Evolutionary conservation across 345 rosid genomes (phyloP).

Genomic region (Camelina laxa): DNA sequence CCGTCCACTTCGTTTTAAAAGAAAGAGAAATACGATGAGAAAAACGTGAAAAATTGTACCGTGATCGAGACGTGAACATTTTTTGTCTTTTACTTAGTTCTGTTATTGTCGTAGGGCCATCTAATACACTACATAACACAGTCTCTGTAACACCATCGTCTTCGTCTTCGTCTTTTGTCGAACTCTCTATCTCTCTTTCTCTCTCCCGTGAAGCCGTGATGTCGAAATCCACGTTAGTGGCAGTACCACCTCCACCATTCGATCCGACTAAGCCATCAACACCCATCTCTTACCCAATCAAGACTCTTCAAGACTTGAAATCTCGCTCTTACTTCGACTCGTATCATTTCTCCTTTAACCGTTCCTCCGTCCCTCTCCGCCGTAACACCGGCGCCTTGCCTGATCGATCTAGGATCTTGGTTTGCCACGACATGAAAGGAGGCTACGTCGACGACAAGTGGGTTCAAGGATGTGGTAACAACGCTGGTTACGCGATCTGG

Average conservation of each 20-base stretch:
- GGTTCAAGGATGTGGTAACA: slow-evolving; percentile 78
- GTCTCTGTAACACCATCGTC: slow-evolving; percentile 1
- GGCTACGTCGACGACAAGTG: slow-evolving; percentile 80
- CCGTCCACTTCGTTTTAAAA: too few species aligned
- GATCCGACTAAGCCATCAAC: slow-evolving; percentile 58
- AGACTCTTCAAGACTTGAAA: slow-evolving; percentile 66
- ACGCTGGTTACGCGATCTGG: slow-evolving; percentile 67
- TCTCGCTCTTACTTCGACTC: slow-evolving; percentile 72
- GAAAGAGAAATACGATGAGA: too few species aligned
- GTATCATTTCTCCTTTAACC: slow-evolving; percentile 78
- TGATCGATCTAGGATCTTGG: slow-evolving; percentile 62
- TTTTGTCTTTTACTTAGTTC: too few species aligned
- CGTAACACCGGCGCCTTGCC: slow-evolving; percentile 36
- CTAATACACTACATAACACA: neutral
- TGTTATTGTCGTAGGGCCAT: too few species aligned
- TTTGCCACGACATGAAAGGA: slow-evolving; percentile 83
- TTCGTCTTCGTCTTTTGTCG: slow-evolving; percentile 14
- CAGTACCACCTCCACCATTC: slow-evolving; percentile 45
- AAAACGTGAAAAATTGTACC: too few species aligned
- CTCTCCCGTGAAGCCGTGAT: slow-evolving; percentile 39
- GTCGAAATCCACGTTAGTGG: slow-evolving; percentile 37
- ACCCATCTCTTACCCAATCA: slow-evolving; percentile 77
- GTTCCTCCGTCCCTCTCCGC: slow-evolving; percentile 57
- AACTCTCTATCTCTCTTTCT: neutral
- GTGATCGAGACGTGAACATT: too few species aligned